Evolutionary conservation across 495 filamentous ascomycete genomes (phyloP), one percentile per base, ranked within the genome.

Genomic region (Aspergillus egyptiacus): DNA sequence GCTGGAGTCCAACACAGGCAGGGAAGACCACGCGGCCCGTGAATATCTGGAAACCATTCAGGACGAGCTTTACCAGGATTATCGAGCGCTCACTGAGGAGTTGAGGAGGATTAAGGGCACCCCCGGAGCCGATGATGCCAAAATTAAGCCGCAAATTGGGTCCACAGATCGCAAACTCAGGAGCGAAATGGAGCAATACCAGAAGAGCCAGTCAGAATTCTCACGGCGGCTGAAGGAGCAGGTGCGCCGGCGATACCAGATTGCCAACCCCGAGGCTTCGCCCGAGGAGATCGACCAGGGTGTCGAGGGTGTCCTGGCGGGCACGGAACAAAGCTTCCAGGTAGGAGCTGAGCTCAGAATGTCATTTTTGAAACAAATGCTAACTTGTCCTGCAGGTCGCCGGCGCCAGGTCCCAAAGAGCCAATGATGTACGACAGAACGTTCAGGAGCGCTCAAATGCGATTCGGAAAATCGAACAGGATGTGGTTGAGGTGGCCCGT

Each of bases 381-480:
- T 46, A 30, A 48, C 71, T 34, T 5, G 23, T 32, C 10, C 14
- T 13, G 1, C 2, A 87, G 63, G 66, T 84, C 34, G 63, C 71
- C 46, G 78, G 86, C 57, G 82, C 85, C 61, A 86, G 93, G 43
- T 78, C 82, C 34, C 85, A 87, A 34, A 83, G 94, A 70, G 86
- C 89, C 15, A 84, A 86, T 56, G 78, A 82, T 35, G 85, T 84
- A 41, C 75, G 90, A 46, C 77, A 79, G 48, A 85, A 84, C 32
- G 89, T 94, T 41, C 69, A 86, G 64, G 80, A 84, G 56, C 86
- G 93, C 53, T 91, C 96, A 68, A 81, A 83, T 36, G 90, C 86
- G 13, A 87, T 98, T 62, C 83, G 89, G 62, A 86, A 91, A 71
- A 95, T 98, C 57, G 89, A 95, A 73, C 72, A 79, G 57, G 83